A percentile compares a stretch with the other conserved stretches of the same genome.
Evolutionary conservation across 805 yeast species (phyloP).

Genomic region (Kodamaea kakaduensis): DNA sequence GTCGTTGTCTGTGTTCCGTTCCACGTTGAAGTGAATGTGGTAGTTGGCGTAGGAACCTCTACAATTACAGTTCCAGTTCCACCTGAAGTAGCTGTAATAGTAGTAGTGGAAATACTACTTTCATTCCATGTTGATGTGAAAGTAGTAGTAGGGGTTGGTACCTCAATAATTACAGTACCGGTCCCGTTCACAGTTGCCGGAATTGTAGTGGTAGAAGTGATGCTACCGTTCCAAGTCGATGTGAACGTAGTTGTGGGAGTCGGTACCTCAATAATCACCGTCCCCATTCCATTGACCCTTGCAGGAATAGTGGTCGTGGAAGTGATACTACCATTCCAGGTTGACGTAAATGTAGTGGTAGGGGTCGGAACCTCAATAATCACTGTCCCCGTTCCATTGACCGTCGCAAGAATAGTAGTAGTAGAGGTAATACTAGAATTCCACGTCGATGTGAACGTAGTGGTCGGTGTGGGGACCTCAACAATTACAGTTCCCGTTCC

Average conservation of each 20-base stretch:
- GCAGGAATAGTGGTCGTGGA: constrained; percentile 5
- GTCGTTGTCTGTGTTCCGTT: constrained; percentile 1
- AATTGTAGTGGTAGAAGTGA: constrained; percentile 1
- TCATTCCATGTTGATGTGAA: not conserved
- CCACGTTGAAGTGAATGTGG: constrained; percentile 4
- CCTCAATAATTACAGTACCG: constrained; percentile 10
- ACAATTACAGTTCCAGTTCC: constrained; percentile 14
- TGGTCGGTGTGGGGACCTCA: constrained; percentile 7
- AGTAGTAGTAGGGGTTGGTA: constrained; percentile 6
- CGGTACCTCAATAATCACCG: constrained; percentile 15
- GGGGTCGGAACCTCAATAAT: constrained; percentile 8
- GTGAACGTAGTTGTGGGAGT: constrained; percentile 4
- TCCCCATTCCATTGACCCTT: constrained; percentile 10
- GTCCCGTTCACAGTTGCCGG: constrained; percentile 8
- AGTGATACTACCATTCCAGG: not conserved
- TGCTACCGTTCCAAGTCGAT: constrained; percentile 4
- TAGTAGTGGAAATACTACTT: not conserved
- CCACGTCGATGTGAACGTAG: constrained; percentile 2
- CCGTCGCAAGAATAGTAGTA: constrained; percentile 6
- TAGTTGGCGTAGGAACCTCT: constrained; percentile 11
- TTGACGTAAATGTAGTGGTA: constrained; percentile 2
- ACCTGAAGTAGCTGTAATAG: constrained; percentile 2
- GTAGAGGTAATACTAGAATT: constrained; percentile 9
- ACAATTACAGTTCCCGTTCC: constrained; percentile 13
- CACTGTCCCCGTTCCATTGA: constrained; percentile 10